Conservation (phyloP, 148 eudicot species). For the Rhododendron molle region DNA sequence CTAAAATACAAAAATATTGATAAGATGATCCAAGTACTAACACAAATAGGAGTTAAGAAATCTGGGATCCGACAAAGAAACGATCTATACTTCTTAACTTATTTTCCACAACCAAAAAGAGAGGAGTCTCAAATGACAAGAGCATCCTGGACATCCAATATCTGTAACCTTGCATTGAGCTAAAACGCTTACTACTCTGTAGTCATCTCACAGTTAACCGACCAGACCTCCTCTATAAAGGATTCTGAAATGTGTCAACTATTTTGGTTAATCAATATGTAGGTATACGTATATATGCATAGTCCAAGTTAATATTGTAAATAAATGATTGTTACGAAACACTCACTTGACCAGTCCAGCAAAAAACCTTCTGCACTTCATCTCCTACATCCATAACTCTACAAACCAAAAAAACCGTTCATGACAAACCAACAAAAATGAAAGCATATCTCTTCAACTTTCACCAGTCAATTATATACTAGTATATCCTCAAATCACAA, state of each 20-base stretch:
- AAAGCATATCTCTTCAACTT: background rate
- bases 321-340: background rate
- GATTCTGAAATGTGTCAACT: background rate
- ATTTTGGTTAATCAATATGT: background rate
- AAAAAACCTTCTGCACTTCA: background rate
- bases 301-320: background rate
- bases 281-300: background rate
- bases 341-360: background rate
- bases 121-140: background rate
- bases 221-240: background rate
- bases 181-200: background rate
- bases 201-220: background rate
- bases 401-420: constrained; percentile 12
- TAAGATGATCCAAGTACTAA: background rate
- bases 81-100: background rate
- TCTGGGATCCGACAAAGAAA: background rate
- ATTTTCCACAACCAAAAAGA: background rate
- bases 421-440: background rate
- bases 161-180: background rate
- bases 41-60: background rate
- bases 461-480: background rate
- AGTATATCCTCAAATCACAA: background rate
- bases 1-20: background rate
- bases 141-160: background rate
- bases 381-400: constrained; percentile 44